Percentiles rank a stretch among this genome's conserved stretches.
phyloP scores from a whole-genome alignment of 2,329 filamentous ascomycete genomes.

The Alternaria metachromatica region DNA sequence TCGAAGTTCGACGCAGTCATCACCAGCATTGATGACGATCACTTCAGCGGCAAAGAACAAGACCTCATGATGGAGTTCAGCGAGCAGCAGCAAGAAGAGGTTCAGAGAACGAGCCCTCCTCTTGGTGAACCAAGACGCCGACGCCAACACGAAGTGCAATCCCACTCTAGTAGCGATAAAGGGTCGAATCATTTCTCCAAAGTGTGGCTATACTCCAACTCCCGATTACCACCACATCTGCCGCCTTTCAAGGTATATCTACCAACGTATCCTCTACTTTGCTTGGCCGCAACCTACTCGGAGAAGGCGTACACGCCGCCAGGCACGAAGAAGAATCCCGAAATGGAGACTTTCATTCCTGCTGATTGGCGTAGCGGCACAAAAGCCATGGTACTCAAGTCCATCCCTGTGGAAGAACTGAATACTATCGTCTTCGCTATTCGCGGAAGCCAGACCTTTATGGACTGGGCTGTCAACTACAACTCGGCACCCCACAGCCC shows the following conservation, averaged over 20 bases:
- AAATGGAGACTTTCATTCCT: conserved; percentile 72
- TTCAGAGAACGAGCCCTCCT: conserved; percentile 24
- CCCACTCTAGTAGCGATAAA: conserved; percentile 22
- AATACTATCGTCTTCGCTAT: conserved; percentile 85
- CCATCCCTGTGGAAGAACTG: conserved; percentile 76
- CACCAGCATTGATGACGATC: conserved; percentile 73
- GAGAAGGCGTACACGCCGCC: conserved; percentile 71
- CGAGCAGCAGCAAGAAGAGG: conserved; percentile 18
- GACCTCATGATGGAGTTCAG: conserved; percentile 53
- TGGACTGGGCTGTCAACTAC: conserved; percentile 88
- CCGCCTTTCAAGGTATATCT: conserved; percentile 75
- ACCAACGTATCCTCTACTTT: conserved; percentile 77
- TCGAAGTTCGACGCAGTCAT: conserved; percentile 71
- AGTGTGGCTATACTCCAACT: conserved; percentile 80
- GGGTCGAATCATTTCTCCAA: conserved; percentile 66
- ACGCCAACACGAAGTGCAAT: conserved; percentile 20
- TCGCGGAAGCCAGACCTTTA: conserved; percentile 78
- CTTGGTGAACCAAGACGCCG: conserved; percentile 18
- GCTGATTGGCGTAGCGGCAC: conserved; percentile 77
- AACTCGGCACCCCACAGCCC: conserved; percentile 72
- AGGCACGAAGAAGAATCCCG: conserved; percentile 62
- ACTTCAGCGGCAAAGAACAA: conserved; percentile 59
- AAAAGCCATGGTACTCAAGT: conserved; percentile 86
- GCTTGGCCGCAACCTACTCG: conserved; percentile 79
- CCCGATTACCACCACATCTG: conserved; percentile 71